Percentiles rank a stretch among this genome's conserved stretches.
phyloP scores from a whole-genome alignment of 2,329 filamentous ascomycete species.

The Hortaea werneckii region DNA sequence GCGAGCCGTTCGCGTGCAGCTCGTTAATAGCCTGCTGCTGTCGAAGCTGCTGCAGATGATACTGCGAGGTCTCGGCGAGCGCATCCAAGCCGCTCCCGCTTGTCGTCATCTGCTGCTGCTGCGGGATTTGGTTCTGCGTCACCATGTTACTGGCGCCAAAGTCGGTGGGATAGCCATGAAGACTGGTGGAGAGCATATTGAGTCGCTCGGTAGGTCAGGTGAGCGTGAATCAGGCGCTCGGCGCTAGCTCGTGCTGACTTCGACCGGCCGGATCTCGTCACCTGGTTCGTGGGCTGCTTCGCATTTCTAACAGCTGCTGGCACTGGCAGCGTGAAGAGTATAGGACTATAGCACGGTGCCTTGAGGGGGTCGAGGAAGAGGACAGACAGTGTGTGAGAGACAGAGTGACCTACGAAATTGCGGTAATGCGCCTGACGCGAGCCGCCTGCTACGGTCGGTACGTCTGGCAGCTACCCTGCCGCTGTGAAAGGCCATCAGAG shows the following conservation, averaged over 20 bases:
- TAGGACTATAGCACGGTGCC: no score
- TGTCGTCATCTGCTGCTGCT: constrained; percentile 11
- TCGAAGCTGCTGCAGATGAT: constrained; percentile 61
- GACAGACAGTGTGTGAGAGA: neutral
- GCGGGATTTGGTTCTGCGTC: constrained; percentile 13
- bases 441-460: neutral
- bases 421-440: neutral
- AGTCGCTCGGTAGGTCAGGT: neutral
- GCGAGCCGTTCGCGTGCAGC: constrained; percentile 20
- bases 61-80: constrained; percentile 60
- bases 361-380: neutral
- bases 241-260: neutral
- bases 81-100: constrained; percentile 44
- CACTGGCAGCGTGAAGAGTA: neutral
- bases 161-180: constrained; percentile 15
- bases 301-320: neutral
- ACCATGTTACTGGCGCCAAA: constrained; percentile 19
- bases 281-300: neutral
- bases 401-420: neutral
- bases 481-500: neutral
- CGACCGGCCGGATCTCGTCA: neutral
- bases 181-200: constrained; percentile 21
- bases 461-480: neutral
- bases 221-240: neutral
- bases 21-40: constrained; percentile 34